A percentile compares a stretch with the other conserved stretches of the same genome.
Evolutionary conservation across 306 rosid species (phyloP).

Genomic region (Pachyrhizus erosus): DNA sequence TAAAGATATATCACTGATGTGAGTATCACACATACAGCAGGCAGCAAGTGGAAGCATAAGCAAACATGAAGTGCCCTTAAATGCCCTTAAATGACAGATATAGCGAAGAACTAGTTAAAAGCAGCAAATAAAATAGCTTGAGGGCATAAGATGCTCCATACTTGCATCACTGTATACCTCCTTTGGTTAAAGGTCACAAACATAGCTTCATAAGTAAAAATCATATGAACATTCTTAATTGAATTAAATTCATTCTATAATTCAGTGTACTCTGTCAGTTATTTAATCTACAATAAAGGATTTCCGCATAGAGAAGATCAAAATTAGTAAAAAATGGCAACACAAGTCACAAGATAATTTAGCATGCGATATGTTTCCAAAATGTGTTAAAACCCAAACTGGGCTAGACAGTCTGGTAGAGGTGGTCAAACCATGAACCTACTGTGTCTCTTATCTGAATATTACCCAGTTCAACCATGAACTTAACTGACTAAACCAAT

Average conservation of each 20-base stretch:
- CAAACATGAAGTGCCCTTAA: not conserved
- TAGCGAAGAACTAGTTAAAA: not conserved
- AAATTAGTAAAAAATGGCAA: not conserved
- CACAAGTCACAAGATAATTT: not conserved
- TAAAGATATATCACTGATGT: conserved; percentile 3
- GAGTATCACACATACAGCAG: conserved; percentile 9
- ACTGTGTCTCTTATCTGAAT: not conserved
- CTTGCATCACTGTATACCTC: conserved; percentile 6
- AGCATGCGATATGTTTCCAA: not conserved
- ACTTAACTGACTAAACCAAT: not conserved
- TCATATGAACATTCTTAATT: not conserved
- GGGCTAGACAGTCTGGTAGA: not conserved
- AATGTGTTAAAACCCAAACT: not conserved
- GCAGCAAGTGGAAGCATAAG: conserved; percentile 24
- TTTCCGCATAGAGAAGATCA: not conserved
- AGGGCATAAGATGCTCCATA: not conserved
- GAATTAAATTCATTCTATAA: conserved; percentile 8
- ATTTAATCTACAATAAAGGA: not conserved
- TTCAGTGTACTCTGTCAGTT: not conserved
- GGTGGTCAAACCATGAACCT: not conserved
- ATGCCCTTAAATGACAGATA: not conserved
- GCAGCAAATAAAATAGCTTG: conserved; percentile 11
- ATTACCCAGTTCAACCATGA: not conserved
- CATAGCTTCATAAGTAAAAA: not conserved
- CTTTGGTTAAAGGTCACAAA: conserved; percentile 3